Percentiles rank a stretch among this genome's conserved stretches.
Evolutionary conservation across 257 asterid genomes (phyloP).

Genomic region (Solanum dulcamara): DNA sequence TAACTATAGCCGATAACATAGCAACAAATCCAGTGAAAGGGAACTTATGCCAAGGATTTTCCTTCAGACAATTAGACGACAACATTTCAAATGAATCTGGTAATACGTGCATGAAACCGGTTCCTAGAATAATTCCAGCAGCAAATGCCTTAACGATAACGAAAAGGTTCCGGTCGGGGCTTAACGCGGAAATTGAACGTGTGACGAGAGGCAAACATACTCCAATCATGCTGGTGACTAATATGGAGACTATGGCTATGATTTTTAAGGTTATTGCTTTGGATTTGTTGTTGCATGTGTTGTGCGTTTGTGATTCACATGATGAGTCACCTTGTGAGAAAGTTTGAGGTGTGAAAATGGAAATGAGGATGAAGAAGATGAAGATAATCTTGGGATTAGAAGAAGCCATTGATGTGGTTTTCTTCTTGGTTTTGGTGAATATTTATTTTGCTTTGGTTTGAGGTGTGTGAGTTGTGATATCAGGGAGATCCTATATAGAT

Average conservation of each 20-base stretch:
- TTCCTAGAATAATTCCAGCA: slow-evolving; percentile 45
- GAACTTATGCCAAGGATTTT: slow-evolving; percentile 51
- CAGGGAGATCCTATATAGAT: neutral
- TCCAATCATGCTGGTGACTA: slow-evolving; percentile 47
- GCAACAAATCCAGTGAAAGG: slow-evolving; percentile 52
- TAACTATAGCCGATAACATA: slow-evolving; percentile 45
- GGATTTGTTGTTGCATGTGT: slow-evolving; percentile 33
- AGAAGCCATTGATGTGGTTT: neutral
- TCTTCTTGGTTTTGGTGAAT: neutral
- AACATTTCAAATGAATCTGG: slow-evolving; percentile 59
- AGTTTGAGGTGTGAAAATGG: slow-evolving; percentile 7
- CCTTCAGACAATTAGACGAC: slow-evolving; percentile 28
- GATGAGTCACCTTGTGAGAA: slow-evolving; percentile 14
- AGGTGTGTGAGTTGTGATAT: neutral
- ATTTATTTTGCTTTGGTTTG: neutral
- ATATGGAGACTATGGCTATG: slow-evolving; percentile 44
- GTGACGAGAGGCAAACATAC: slow-evolving; percentile 39
- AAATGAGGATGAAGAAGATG: slow-evolving; percentile 4
- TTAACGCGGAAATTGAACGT: slow-evolving; percentile 29
- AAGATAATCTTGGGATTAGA: neutral
- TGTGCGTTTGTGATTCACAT: slow-evolving; percentile 18
- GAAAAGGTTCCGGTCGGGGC: slow-evolving; percentile 33
- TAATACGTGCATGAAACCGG: slow-evolving; percentile 58
- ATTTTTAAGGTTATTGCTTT: slow-evolving; percentile 41
- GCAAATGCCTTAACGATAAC: slow-evolving; percentile 46